These are phyloP conservation scores for Casuarina equisetifolia DNA, from an alignment of 306 rosid genomes.

Conservation along the genomic window DNA sequence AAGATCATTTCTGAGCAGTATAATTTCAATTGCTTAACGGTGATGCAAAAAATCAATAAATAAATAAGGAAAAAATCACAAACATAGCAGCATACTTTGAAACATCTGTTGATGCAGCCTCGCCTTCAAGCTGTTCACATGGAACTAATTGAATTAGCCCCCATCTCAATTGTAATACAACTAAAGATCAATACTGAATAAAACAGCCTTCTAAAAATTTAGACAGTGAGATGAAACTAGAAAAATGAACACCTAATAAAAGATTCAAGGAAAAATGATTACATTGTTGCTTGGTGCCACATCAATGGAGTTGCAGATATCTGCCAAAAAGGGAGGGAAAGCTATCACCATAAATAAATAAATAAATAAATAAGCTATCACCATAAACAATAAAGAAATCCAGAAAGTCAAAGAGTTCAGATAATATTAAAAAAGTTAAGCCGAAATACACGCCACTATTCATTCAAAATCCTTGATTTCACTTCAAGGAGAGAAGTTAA, in stretches of 20 bases:
- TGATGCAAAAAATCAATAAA: conserved; percentile 26
- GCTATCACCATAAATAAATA: conserved; percentile 16
- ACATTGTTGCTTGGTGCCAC: conserved; percentile 37
- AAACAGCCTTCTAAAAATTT: conserved; percentile 19
- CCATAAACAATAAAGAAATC: conserved; percentile 24
- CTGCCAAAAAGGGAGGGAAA: conserved; percentile 36
- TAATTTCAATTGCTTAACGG: conserved; percentile 37
- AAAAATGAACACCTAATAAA: conserved; percentile 25
- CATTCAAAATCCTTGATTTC: background rate
- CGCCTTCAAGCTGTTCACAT: conserved; percentile 59
- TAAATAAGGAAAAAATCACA: conserved; percentile 31
- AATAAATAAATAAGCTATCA: conserved; percentile 11
- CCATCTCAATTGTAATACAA: conserved; percentile 20
- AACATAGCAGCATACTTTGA: conserved; percentile 76
- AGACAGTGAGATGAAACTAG: conserved; percentile 12
- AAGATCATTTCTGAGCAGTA: conserved; percentile 71
- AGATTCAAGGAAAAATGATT: conserved; percentile 31
- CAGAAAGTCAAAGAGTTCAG: conserved; percentile 3
- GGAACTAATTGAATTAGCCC: conserved; percentile 34
- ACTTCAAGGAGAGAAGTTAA: background rate
- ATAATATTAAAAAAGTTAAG: background rate
- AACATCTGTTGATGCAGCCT: conserved; percentile 55
- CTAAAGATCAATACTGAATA: conserved; percentile 14
- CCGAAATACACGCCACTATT: background rate
- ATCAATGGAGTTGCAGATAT: conserved; percentile 32